phyloP scores from a whole-genome alignment of 306 rosid species.

The Neltuma alba region DNA sequence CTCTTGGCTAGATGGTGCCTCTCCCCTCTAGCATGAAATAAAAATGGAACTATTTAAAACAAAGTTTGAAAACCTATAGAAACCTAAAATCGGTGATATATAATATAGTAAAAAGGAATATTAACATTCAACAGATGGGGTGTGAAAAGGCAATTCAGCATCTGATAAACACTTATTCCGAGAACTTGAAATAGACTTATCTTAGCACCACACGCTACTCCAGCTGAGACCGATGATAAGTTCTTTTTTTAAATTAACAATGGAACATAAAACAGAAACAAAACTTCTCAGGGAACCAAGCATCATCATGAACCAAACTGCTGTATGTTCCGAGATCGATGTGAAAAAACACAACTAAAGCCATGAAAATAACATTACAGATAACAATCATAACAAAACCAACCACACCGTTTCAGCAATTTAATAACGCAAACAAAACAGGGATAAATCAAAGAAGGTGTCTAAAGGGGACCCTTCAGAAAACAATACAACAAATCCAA shows the following conservation, averaged over 20 bases:
- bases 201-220: conserved; percentile 14
- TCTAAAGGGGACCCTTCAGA: background rate
- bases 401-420: conserved; percentile 19
- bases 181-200: conserved; percentile 5
- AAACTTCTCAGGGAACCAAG: too few species aligned
- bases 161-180: conserved; percentile 13
- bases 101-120: background rate
- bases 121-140: background rate
- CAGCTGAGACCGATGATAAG: background rate
- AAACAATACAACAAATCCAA: background rate
- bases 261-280: background rate
- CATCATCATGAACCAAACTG: conserved; percentile 1
- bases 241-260: background rate
- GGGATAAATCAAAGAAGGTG: background rate
- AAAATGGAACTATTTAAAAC: too few species aligned
- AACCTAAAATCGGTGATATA: background rate
- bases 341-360: background rate
- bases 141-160: conserved; percentile 12
- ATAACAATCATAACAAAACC: conserved; percentile 15
- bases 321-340: conserved; percentile 9
- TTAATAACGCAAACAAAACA: conserved; percentile 10
- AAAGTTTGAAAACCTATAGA: too few species aligned
- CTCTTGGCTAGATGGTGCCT: too few species aligned
- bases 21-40: too few species aligned
- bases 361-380: background rate